These are phyloP conservation scores for Diaporthe sp. DNA, from an alignment of 2,329 filamentous ascomycete species.

Conservation along the genomic window DNA sequence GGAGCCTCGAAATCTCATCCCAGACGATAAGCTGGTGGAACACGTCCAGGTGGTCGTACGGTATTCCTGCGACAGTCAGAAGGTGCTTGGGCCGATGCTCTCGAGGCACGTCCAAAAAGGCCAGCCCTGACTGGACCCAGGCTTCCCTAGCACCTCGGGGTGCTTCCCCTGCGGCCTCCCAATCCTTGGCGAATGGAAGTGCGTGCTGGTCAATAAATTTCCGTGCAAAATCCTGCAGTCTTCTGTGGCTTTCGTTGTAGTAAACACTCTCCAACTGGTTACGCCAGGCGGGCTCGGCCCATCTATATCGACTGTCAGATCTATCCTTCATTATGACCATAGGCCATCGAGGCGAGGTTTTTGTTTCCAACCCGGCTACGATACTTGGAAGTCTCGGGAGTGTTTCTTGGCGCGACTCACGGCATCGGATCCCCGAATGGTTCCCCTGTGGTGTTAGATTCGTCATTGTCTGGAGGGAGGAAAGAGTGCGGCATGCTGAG, in stretches of 20 bases:
- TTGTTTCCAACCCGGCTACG: neutral
- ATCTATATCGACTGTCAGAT: neutral
- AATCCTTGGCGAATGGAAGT: constrained; percentile 70
- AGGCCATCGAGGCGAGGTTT: no score
- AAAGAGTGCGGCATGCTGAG: neutral
- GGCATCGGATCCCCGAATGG: neutral
- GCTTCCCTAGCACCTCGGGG: constrained; percentile 51
- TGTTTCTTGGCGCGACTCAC: neutral
- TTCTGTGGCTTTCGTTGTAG: constrained; percentile 72
- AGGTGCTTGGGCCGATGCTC: constrained; percentile 53
- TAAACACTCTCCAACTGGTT: constrained; percentile 59
- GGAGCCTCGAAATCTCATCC: constrained; percentile 68
- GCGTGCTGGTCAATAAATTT: constrained; percentile 71
- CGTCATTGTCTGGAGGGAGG: neutral
- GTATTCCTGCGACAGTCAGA: constrained; percentile 58
- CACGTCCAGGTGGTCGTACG: constrained; percentile 63
- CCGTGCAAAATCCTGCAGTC: constrained; percentile 68
- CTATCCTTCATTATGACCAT: no score
- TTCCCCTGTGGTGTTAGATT: neutral
- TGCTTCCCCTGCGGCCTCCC: constrained; percentile 70
- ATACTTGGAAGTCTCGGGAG: neutral
- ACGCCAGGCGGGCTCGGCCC: constrained; percentile 48
- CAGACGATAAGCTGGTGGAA: constrained; percentile 68
- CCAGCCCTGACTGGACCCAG: constrained; percentile 55
- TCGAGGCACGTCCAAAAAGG: constrained; percentile 50